Evolutionary conservation across 2,329 filamentous ascomycete genomes (phyloP).

Genomic region (Calonectria henricotiae): DNA sequence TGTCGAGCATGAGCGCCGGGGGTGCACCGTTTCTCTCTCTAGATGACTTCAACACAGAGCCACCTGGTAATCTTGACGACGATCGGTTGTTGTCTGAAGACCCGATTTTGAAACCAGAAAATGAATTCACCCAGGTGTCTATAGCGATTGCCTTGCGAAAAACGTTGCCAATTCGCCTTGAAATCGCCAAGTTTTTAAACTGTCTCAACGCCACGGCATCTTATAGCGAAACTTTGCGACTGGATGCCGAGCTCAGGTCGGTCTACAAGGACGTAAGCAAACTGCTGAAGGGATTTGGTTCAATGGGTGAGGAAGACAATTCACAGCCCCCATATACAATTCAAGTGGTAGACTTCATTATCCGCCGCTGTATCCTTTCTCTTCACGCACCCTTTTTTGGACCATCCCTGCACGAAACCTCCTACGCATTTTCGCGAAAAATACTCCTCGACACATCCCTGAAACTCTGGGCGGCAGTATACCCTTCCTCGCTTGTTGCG

Average conservation of each 20-base stretch:
- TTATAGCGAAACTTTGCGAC: slow-evolving; percentile 64
- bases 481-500: slow-evolving; percentile 45
- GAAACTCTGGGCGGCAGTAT: slow-evolving; percentile 63
- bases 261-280: slow-evolving; percentile 62
- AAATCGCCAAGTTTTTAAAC: slow-evolving; percentile 63
- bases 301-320: slow-evolving; percentile 24
- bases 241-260: slow-evolving; percentile 62
- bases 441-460: slow-evolving; percentile 66
- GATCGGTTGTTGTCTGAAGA: slow-evolving; percentile 61
- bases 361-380: slow-evolving; percentile 70
- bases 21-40: slow-evolving; percentile 64
- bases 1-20: slow-evolving; percentile 65
- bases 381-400: slow-evolving; percentile 71
- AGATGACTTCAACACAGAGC: slow-evolving; percentile 66
- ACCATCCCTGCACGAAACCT: slow-evolving; percentile 59
- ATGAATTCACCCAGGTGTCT: slow-evolving; percentile 61
- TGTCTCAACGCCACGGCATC: slow-evolving; percentile 56
- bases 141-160: slow-evolving; percentile 62
- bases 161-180: slow-evolving; percentile 63
- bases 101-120: slow-evolving; percentile 55
- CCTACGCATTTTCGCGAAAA: slow-evolving; percentile 69
- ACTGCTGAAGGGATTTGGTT: slow-evolving; percentile 50
- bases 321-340: slow-evolving; percentile 60
- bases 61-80: slow-evolving; percentile 68
- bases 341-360: slow-evolving; percentile 66